Percentiles rank a stretch among this genome's conserved stretches.
Conservation (phyloP, 495 filamentous ascomycete genomes). For the Elaphomyces granulatus region DNA sequence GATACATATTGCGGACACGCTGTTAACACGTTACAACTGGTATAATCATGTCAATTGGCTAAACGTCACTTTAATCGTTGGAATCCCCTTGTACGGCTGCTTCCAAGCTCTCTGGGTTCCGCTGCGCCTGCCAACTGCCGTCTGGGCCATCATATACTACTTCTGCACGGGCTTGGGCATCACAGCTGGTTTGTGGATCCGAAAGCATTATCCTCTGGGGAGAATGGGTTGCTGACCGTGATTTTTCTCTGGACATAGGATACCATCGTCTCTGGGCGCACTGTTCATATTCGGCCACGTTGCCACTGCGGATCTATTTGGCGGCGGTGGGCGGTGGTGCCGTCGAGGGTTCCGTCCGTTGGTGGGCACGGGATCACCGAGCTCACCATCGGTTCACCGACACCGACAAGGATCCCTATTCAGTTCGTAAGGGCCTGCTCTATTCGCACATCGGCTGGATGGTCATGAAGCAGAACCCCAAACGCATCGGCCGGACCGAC, state of each 20-base stretch:
- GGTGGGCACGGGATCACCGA: constrained; percentile 95
- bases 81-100: constrained; percentile 64
- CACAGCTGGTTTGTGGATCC: constrained; percentile 52
- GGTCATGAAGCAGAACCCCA: constrained; percentile 90
- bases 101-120: constrained; percentile 73
- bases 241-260: constrained; percentile 34
- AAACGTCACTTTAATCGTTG: constrained; percentile 74
- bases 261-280: constrained; percentile 95
- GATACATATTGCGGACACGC: constrained; percentile 43
- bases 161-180: constrained; percentile 84
- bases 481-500: constrained; percentile 87
- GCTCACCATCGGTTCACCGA: constrained; percentile 99
- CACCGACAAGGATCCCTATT: constrained; percentile 98
- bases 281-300: constrained; percentile 78
- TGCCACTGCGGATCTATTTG: constrained; percentile 83
- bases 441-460: constrained; percentile 96
- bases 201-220: constrained; percentile 5
- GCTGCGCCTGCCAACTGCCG: constrained; percentile 55
- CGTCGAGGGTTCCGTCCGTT: constrained; percentile 89
- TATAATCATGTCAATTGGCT: constrained; percentile 96
- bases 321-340: constrained; percentile 87
- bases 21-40: constrained; percentile 80
- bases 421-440: constrained; percentile 90
- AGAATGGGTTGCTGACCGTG: constrained; percentile 8
- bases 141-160: constrained; percentile 80